Evolutionary conservation across 2,329 filamentous ascomycete genomes (phyloP).

Genomic region (Trichoderma polysporum): DNA sequence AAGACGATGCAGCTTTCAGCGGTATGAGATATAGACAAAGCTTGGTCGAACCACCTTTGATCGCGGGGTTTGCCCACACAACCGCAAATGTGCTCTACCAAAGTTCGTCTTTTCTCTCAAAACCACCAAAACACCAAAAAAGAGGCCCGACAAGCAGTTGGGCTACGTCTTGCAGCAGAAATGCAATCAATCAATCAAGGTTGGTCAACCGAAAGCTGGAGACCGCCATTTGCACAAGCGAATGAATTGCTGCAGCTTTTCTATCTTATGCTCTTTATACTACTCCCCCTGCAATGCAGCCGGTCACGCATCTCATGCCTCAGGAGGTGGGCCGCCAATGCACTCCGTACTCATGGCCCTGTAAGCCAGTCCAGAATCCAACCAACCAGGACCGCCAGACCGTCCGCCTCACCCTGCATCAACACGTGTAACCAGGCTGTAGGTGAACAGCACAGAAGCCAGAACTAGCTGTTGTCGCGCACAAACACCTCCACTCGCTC

Average conservation of each 20-base stretch:
- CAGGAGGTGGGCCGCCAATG: background rate
- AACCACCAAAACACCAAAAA: background rate
- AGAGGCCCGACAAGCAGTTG: background rate
- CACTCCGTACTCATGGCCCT: background rate
- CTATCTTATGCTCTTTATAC: background rate
- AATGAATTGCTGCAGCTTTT: background rate
- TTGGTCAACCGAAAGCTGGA: background rate
- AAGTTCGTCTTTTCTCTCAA: background rate
- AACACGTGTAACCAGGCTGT: constrained; percentile 16
- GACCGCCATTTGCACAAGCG: background rate
- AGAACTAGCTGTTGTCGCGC: too few relatives aligned
- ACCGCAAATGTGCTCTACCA: background rate
- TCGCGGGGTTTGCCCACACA: background rate
- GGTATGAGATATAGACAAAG: background rate
- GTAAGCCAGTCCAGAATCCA: background rate
- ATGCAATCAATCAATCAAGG: background rate
- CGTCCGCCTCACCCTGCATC: constrained; percentile 11
- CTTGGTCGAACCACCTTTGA: background rate
- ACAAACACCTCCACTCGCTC: background rate
- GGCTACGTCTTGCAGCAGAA: background rate
- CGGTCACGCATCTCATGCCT: constrained; percentile 15
- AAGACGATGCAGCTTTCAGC: background rate
- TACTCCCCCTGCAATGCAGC: background rate
- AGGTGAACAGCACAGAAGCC: constrained; percentile 10
- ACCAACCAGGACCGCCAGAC: constrained; percentile 2